phyloP scores from a whole-genome alignment of 164 flowering plant genomes.

The grape (Vitis vinifera) region ASM3070453v1 NC_081815.1:2448501-2449000 shows the following conservation, averaged over 20 bases:
- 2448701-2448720: too few relatives aligned
- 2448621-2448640: too few relatives aligned
- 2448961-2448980: too few relatives aligned
- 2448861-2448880: neutral
- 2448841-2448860: neutral
- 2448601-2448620: too few relatives aligned
- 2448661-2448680: neutral
- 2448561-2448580: constrained; percentile 5
- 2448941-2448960: too few relatives aligned
- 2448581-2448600: neutral
- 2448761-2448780: too few relatives aligned
- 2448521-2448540: constrained; percentile 17
- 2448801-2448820: constrained; percentile 14
- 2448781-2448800: constrained; percentile 5
- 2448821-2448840: too few relatives aligned
- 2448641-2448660: neutral
- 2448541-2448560: constrained; percentile 23
- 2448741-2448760: too few relatives aligned
- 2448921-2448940: too few relatives aligned
- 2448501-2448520: constrained; percentile 13
- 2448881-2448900: constrained; percentile 3
- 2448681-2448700: neutral
- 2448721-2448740: too few relatives aligned
- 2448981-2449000: too few relatives aligned
- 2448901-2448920: neutral